Conservation (phyloP, 139 green algal species). For the Chloropicon primus region DNA sequence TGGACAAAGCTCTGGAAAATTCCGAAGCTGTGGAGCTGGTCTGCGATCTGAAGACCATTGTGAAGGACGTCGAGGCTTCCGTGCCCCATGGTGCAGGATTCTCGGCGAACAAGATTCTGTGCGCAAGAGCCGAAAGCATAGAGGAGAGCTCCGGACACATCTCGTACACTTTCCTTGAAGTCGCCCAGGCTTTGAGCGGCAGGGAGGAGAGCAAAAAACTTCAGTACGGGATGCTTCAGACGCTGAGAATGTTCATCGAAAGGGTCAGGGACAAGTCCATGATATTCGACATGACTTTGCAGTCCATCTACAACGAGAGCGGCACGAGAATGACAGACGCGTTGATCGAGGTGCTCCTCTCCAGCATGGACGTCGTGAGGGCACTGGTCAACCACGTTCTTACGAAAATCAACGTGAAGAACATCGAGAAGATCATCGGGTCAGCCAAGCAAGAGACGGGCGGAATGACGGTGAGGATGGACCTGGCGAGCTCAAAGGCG, state of each 20-base stretch:
- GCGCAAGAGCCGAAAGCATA: not conserved
- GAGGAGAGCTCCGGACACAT: not conserved
- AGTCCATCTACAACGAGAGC: not conserved
- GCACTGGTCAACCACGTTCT: not conserved
- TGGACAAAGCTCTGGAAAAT: not conserved
- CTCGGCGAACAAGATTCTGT: not conserved
- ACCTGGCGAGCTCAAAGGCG: not conserved
- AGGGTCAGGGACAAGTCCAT: not conserved
- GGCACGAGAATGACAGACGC: not conserved
- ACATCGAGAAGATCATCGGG: not conserved
- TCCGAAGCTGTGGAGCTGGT: not conserved
- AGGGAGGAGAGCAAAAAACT: not conserved
- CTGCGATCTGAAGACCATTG: not conserved
- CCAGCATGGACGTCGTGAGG: not conserved
- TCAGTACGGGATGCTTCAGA: not conserved
- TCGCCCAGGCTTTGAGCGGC: not conserved
- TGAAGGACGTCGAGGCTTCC: not conserved
- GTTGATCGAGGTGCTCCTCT: not conserved
- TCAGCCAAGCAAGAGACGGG: not conserved
- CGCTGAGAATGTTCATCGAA: not conserved
- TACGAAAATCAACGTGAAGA: not conserved
- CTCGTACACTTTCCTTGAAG: not conserved
- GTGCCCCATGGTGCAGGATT: not conserved
- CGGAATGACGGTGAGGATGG: not conserved
- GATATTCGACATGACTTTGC: not conserved